These are phyloP conservation scores for Populus hybrid DNA, from an alignment of 441 rosid species.

Conservation along the genomic window DNA sequence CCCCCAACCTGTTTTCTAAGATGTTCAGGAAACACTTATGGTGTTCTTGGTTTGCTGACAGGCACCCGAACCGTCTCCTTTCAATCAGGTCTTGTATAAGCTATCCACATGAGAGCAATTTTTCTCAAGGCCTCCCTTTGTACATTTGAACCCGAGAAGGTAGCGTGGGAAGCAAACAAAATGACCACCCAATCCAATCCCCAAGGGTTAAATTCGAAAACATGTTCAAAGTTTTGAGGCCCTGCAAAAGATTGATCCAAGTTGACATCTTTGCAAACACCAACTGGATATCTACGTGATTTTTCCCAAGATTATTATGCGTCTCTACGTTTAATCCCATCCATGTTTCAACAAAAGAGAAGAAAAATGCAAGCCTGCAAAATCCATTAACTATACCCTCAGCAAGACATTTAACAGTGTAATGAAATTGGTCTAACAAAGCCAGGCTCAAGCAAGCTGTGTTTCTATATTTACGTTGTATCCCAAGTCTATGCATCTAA, in stretches of 20 bases:
- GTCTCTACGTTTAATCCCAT: not conserved
- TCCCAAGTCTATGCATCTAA: conserved; percentile 10
- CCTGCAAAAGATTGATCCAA: not conserved
- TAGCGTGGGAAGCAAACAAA: not conserved
- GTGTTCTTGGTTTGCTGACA: too few relatives aligned
- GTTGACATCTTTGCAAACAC: not conserved
- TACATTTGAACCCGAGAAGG: not conserved
- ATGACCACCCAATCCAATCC: not conserved
- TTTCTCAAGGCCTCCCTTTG: not conserved
- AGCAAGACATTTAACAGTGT: conserved; percentile 7
- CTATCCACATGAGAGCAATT: not conserved
- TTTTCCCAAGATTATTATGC: not conserved
- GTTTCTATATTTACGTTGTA: not conserved
- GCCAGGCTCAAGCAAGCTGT: conserved; percentile 13
- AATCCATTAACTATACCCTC: not conserved
- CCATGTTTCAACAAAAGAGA: not conserved
- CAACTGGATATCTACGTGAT: not conserved
- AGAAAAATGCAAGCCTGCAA: not conserved
- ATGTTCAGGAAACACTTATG: too few relatives aligned
- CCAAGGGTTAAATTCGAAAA: not conserved
- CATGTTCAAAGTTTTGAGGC: not conserved
- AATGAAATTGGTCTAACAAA: conserved; percentile 6
- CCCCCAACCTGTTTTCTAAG: not conserved
- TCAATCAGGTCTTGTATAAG: not conserved
- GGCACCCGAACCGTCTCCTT: too few relatives aligned